These are phyloP conservation scores for Echinochloa phyllopogon DNA, from an alignment of 176 grass and related monocot genomes.

Conservation along the genomic window DNA sequence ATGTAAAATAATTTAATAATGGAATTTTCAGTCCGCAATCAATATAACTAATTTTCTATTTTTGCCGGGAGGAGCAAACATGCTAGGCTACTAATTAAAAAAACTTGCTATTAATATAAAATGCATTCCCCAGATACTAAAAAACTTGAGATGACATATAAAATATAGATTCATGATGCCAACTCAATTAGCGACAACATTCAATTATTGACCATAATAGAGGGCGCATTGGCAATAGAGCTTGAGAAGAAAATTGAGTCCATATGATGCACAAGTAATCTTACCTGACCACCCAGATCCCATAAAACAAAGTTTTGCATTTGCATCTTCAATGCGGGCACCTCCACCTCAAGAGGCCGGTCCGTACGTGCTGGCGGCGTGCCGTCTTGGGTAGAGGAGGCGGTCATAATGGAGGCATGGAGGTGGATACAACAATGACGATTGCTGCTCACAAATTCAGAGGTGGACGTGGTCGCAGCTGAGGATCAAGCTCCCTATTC, in stretches of 20 bases:
- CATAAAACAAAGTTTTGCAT: constrained; percentile 92
- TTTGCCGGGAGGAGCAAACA: not conserved
- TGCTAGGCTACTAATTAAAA: constrained; percentile 3
- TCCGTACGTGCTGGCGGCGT: too few relatives aligned
- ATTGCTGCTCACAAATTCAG: too few relatives aligned
- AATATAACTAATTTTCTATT: too few relatives aligned
- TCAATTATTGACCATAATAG: not conserved
- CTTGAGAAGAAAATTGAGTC: not conserved
- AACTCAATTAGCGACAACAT: not conserved
- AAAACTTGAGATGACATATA: constrained; percentile 2
- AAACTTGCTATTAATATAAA: not conserved
- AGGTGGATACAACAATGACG: too few relatives aligned
- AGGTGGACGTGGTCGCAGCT: too few relatives aligned
- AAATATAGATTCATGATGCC: not conserved
- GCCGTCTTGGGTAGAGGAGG: too few relatives aligned
- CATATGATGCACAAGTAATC: constrained; percentile 22
- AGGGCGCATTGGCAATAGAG: not conserved
- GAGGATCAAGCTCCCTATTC: too few relatives aligned
- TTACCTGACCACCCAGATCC: constrained; percentile 97
- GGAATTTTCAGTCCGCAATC: not conserved
- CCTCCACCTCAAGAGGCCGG: too few relatives aligned
- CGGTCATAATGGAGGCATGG: too few relatives aligned
- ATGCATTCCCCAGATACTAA: constrained; percentile 3
- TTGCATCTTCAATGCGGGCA: constrained; percentile 18
- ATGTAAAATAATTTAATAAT: not conserved